Evolutionary conservation across 495 filamentous ascomycete genomes (phyloP), one percentile per base, ranked within the genome.

Genomic region (Neurospora sp.): DNA sequence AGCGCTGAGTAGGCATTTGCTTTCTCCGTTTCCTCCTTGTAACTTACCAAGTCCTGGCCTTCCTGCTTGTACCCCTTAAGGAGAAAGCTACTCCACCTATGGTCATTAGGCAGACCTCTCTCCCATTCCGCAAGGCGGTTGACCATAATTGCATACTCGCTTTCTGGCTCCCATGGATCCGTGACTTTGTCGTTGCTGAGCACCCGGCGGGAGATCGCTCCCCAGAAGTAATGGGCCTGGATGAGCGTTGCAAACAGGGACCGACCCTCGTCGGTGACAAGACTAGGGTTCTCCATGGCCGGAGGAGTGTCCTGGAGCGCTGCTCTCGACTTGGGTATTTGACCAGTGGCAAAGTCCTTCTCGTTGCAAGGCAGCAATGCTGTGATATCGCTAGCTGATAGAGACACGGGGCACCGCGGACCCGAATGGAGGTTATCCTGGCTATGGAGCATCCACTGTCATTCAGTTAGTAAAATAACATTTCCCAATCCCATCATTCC

Each of bases 401-500:
- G 74, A 0, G 85, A 82, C 7, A 85, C 75, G 7, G 86, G 86
- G 39, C 83, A 83, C 38, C 79, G 81, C 5, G 84, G 83, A 0
- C 85, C 84, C 0, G 84, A 86, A 71, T 85, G 82, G 35, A 87
- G 80, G 71, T 87, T 86, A 62, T 86, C 84, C 74, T 87, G 86
- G 75, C 84, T 86, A 75, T 86, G 83, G 74, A 85, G 72, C 84
- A 85, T 86, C 85, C 85, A 85, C 83, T 86, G 54, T 8, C 8
- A 14, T 14, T 38, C 12, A 37, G 73, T 77, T 46, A 79, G 71
- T 38, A 71, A 12, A 1, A 20, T 16, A 14, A 4, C 54, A 39
- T 38, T 71, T 31, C 14, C 6, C 14, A 20, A 73, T 42, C 20
- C 16, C 39, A 39, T 74, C 27, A 20, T 10, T 31, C 14, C 3